A percentile compares a stretch with the other conserved stretches of the same genome.
phyloP scores from a whole-genome alignment of 2,329 filamentous ascomycete genomes.

The Curvularia eragrostidis region DNA sequence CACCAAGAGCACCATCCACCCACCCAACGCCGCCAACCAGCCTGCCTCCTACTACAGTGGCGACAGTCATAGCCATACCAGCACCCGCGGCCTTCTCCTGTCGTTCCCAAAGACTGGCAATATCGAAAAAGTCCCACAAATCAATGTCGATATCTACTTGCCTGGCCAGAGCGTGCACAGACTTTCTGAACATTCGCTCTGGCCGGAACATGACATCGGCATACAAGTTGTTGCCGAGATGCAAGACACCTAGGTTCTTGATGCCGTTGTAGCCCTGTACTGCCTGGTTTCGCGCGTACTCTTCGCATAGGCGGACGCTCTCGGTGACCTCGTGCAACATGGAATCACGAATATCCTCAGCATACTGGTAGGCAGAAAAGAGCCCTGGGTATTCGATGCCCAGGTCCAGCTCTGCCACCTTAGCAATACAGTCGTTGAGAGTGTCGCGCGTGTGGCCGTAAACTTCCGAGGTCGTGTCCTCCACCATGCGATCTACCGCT shows the following conservation, averaged over 20 bases:
- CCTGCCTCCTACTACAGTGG: slow-evolving; percentile 81
- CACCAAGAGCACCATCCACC: slow-evolving; percentile 85
- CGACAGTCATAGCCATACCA: slow-evolving; percentile 91
- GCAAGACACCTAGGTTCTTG: slow-evolving; percentile 84
- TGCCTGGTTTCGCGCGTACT: slow-evolving; percentile 79
- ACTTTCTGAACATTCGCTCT: slow-evolving; percentile 91
- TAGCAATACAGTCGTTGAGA: slow-evolving; percentile 75
- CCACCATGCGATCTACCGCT: slow-evolving; percentile 79
- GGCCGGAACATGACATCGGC: slow-evolving; percentile 85
- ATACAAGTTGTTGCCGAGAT: slow-evolving; percentile 83
- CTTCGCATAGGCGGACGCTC: slow-evolving; percentile 80
- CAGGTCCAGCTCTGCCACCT: slow-evolving; percentile 77
- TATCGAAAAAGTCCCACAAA: slow-evolving; percentile 91
- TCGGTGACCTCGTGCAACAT: slow-evolving; percentile 89
- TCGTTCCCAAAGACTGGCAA: slow-evolving; percentile 78
- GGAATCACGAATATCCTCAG: slow-evolving; percentile 88
- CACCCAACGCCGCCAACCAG: slow-evolving; percentile 84
- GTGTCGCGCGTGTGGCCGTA: slow-evolving; percentile 82
- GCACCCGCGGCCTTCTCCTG: slow-evolving; percentile 96
- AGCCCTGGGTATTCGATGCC: slow-evolving; percentile 87
- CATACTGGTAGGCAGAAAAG: slow-evolving; percentile 85
- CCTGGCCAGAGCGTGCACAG: slow-evolving; percentile 79
- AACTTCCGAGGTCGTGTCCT: slow-evolving; percentile 82
- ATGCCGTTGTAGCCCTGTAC: slow-evolving; percentile 84
- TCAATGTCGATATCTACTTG: slow-evolving; percentile 89